A percentile compares a stretch with the other conserved stretches of the same genome.
Conservation (phyloP, 1,139 yeast species). For the Yamadazyma sp. region DNA sequence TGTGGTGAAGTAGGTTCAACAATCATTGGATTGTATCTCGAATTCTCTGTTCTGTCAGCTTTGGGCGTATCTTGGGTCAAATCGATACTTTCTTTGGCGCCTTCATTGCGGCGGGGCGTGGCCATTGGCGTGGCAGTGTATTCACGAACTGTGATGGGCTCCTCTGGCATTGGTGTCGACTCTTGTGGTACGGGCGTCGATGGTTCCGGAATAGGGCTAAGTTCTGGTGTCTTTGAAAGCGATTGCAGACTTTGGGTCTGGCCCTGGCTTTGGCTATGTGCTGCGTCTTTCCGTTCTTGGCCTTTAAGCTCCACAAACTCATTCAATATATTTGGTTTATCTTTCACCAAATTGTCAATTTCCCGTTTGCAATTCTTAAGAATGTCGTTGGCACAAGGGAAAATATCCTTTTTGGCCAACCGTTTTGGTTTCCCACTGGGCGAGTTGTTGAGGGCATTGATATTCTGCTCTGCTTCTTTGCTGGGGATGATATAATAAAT, state of each 20-base stretch:
- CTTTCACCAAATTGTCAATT: constrained; percentile 32
- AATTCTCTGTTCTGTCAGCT: background rate
- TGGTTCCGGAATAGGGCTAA: background rate
- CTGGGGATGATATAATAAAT: constrained; percentile 34
- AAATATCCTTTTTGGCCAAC: constrained; percentile 46
- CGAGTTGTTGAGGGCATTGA: constrained; percentile 19
- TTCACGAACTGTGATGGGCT: background rate
- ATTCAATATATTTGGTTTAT: constrained; percentile 33
- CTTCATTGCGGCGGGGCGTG: too few relatives aligned
- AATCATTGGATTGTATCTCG: background rate
- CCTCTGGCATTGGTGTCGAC: background rate
- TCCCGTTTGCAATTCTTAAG: constrained; percentile 29
- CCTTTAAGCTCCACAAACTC: constrained; percentile 21
- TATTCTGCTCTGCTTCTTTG: constrained; percentile 4
- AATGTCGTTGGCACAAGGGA: constrained; percentile 41
- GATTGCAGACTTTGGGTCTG: background rate
- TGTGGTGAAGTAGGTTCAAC: too few relatives aligned
- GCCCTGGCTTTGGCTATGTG: too few relatives aligned
- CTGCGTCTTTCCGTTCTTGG: background rate
- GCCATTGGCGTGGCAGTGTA: background rate
- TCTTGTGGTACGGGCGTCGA: background rate
- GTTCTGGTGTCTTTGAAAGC: background rate
- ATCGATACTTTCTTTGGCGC: background rate
- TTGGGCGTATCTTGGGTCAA: background rate
- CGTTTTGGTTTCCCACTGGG: constrained; percentile 38